phyloP scores from a whole-genome alignment of 768 basidiomycete species.

The Serendipita sp. region DNA sequence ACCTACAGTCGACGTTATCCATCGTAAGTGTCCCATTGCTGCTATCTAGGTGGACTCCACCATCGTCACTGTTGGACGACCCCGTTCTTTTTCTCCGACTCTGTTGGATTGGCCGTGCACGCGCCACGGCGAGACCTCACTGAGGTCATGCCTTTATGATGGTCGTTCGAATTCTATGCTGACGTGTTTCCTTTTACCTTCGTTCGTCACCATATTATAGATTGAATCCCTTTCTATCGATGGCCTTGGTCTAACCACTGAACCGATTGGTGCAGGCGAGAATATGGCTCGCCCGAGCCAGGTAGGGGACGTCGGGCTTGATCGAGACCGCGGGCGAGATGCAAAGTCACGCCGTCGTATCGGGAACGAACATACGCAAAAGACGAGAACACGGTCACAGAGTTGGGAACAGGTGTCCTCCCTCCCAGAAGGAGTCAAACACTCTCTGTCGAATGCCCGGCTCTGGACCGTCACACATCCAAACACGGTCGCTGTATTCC shows the following conservation, averaged over 20 bases:
- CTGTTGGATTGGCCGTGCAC: too few species aligned
- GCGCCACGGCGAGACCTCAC: neutral
- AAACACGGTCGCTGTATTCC: neutral
- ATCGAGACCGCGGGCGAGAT: too few species aligned
- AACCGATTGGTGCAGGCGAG: neutral
- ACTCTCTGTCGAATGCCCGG: neutral
- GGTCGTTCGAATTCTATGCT: neutral
- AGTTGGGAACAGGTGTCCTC: neutral
- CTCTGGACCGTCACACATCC: conserved; percentile 4
- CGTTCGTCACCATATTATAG: neutral
- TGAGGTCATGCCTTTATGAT: neutral
- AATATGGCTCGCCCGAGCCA: neutral
- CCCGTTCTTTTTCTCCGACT: neutral
- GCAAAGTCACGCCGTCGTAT: neutral
- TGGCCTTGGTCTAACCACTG: neutral
- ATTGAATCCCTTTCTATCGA: conserved; percentile 2
- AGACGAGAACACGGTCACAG: neutral
- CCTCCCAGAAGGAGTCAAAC: neutral
- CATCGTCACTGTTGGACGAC: neutral
- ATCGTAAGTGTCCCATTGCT: neutral
- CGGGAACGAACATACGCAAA: neutral
- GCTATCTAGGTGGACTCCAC: neutral
- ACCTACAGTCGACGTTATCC: neutral
- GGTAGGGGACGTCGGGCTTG: neutral
- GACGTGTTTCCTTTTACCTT: neutral